A percentile compares a stretch with the other conserved stretches of the same genome.
phyloP scores from a whole-genome alignment of 768 basidiomycete genomes.

The Naganishia kalamii region DNA sequence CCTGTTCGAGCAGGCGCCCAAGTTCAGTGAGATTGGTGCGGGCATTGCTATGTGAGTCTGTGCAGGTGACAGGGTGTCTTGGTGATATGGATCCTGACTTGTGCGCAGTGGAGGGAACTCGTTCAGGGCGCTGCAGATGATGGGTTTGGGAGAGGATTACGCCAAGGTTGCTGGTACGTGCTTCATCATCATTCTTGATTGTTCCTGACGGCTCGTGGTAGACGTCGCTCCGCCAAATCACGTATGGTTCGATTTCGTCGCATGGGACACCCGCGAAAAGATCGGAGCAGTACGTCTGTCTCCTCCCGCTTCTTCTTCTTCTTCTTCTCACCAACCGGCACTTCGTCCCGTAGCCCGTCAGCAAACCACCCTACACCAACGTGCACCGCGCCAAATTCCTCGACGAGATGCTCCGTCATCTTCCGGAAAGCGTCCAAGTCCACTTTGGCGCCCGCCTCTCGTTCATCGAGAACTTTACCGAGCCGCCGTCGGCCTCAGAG shows the following conservation, averaged over 20 bases:
- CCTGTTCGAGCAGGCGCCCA: constrained; percentile 18
- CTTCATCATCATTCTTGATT: no score
- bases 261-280: constrained; percentile 4
- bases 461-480: constrained; percentile 7
- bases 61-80: neutral
- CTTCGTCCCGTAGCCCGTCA: neutral
- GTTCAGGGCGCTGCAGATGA: constrained; percentile 12
- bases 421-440: neutral
- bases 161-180: constrained; percentile 6
- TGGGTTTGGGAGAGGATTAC: constrained; percentile 8
- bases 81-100: neutral
- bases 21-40: constrained; percentile 16
- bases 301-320: neutral
- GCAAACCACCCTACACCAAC: constrained; percentile 13
- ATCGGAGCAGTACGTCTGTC: neutral
- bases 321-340: neutral
- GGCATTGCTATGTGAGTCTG: constrained; percentile 11
- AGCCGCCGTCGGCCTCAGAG: neutral
- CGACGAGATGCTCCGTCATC: constrained; percentile 6
- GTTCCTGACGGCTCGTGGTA: neutral
- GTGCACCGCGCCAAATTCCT: constrained; percentile 9
- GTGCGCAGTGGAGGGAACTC: constrained; percentile 1
- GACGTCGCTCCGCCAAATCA: neutral
- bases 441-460: neutral
- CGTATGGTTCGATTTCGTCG: constrained; percentile 5